Percentiles rank a stretch among this genome's conserved stretches.
These are phyloP conservation scores for Gastrolobium bilobum DNA, from an alignment of 306 rosid species.

Conservation along the genomic window DNA sequence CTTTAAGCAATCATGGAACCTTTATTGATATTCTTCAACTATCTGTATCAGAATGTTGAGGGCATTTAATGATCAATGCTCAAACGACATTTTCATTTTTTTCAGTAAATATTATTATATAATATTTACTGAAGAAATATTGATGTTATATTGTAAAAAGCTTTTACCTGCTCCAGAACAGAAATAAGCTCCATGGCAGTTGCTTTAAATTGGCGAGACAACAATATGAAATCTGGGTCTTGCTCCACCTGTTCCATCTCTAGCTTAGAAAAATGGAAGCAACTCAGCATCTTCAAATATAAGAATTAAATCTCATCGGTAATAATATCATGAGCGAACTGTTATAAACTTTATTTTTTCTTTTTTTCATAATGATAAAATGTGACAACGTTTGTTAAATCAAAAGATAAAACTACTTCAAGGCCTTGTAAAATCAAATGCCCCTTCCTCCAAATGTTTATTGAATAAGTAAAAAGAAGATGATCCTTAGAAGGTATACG, in stretches of 20 bases:
- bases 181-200: constrained; percentile 93
- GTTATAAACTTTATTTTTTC: neutral
- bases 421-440: constrained; percentile 15
- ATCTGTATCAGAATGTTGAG: constrained; percentile 10
- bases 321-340: constrained; percentile 36
- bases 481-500: constrained; percentile 1
- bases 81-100: constrained; percentile 37
- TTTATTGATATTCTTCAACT: constrained; percentile 40
- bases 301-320: constrained; percentile 42
- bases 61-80: constrained; percentile 27
- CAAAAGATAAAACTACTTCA: constrained; percentile 32
- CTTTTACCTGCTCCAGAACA: constrained; percentile 94
- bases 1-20: constrained; percentile 38
- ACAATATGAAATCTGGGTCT: constrained; percentile 81
- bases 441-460: constrained; percentile 17
- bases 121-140: constrained; percentile 33
- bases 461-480: constrained; percentile 2
- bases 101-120: constrained; percentile 15
- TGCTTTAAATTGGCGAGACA: constrained; percentile 95
- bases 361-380: neutral
- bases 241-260: constrained; percentile 98
- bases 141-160: constrained; percentile 31
- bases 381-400: neutral
- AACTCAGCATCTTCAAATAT: constrained; percentile 57
- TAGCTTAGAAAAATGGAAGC: constrained; percentile 59